Base-by-base conservation (phyloP, 2,329 filamentous ascomycete species). In the Chrysoporthe cubensis region DNA sequence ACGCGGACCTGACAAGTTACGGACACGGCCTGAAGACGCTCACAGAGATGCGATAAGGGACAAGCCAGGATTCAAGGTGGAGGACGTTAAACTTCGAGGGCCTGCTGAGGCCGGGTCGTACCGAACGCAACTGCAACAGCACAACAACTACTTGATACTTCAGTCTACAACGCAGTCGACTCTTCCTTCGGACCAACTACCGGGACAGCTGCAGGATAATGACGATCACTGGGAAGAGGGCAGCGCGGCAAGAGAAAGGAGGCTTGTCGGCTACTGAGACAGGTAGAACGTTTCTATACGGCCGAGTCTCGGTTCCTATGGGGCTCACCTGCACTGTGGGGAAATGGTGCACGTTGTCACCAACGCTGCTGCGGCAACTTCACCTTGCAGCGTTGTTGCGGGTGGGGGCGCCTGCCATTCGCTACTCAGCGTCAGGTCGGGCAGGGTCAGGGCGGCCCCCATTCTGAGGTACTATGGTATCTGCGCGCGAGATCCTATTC, bases 401-500 rank as follows among this genome's bases (percentile, higher is more conserved):
- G 37, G 37, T 40, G 37, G 37, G 37, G 37, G 37, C 5, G 37
- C 37, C 62, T 58, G 62, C 50, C 42, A 48, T 18, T 65, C 56
- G 34, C 14, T 48, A 42, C 65, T 65, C 37, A 50, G 58, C 32
- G 57, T 43, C 48, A 65, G 43, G 21, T 62, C 66, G 4, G 50
- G 42, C 4, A 68, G 56, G 5, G 66, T 57, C 32, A 65, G 57
- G 7, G 26, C 26, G 62, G 14, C 6, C 57, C 62, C 66, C 40
- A 62, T 5, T 40, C 16, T 62, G 8, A 5, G 62, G n/a, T 13
- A 62, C 16, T 62, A 9, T 4, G 62, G n/a, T 13, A 62, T 32
- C 4, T 57, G 37, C 13, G 62, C 4, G 46, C 46, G 46, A 1
- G 57, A 43, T 40, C 44, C 64, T 48, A 8, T 65, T 67, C 65